phyloP scores from a whole-genome alignment of 345 rosid genomes.

The Corymbia maculata region DNA sequence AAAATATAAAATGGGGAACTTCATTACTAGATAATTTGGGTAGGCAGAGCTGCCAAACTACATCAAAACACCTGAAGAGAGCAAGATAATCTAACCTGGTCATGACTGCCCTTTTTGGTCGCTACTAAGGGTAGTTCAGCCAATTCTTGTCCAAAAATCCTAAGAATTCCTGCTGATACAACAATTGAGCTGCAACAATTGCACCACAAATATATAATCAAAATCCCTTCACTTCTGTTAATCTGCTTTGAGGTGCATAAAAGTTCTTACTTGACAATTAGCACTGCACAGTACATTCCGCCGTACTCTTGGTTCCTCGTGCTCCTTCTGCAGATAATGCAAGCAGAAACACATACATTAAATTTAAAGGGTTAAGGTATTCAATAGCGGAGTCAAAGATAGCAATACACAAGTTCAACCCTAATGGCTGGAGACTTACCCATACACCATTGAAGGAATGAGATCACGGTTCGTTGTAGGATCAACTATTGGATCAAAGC shows the following conservation, averaged over 20 bases:
- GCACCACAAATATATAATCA: neutral
- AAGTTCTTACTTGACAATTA: conserved; percentile 25
- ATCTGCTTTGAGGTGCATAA: neutral
- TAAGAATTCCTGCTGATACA: conserved; percentile 25
- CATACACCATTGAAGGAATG: conserved; percentile 87
- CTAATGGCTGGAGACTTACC: conserved; percentile 34
- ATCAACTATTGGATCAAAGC: conserved; percentile 87
- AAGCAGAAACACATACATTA: neutral
- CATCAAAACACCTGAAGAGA: neutral
- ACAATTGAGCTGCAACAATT: conserved; percentile 28
- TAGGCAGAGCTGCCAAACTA: neutral
- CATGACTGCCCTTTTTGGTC: conserved; percentile 22
- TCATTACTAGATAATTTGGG: neutral
- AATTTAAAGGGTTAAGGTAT: neutral
- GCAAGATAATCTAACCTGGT: conserved; percentile 14
- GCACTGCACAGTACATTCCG: conserved; percentile 44
- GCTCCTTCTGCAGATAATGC: conserved; percentile 14
- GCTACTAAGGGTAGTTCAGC: conserved; percentile 46
- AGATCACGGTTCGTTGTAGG: conserved; percentile 65
- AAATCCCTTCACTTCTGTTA: neutral
- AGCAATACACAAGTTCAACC: neutral
- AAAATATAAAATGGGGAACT: neutral
- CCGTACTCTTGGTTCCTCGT: conserved; percentile 30
- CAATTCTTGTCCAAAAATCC: conserved; percentile 36
- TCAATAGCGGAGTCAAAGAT: neutral